Base-by-base conservation (phyloP, 2,329 filamentous ascomycete genomes). In the Leptographium flavum region DNA sequence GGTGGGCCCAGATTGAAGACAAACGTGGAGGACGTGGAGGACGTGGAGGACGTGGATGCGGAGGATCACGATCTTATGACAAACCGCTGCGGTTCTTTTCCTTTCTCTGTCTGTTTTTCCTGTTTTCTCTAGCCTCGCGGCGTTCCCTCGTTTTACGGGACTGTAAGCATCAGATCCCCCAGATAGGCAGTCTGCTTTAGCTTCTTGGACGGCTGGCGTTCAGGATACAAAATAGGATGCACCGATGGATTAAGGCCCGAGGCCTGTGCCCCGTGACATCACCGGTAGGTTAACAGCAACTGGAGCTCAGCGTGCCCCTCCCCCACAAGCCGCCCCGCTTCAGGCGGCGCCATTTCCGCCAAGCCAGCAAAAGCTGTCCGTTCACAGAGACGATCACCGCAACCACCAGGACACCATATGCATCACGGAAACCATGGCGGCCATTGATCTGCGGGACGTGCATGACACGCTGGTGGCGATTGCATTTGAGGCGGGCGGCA, bases 401-500 rank as follows among this genome's bases (percentile, higher is more conserved):
- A 17, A 17, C 8, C n/a, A 19, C 3, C n/a, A 8, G 15, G 4
- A 28, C 38, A 10, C n/a, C n/a, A n/a, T n/a, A n/a, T n/a, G n/a
- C n/a, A n/a, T n/a, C n/a, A n/a, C n/a, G n/a, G n/a, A n/a, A 13
- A n/a, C 27, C 30, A 79, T 79, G 76, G 62, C 69, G 14, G 64
- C 69, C 44, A 61, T 79, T 52, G 68, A 82, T 55, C 65, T 81
- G 43, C 67, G 78, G 56, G 69, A 73, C 43, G 68, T 83, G 50
- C 77, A 75, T 53, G 74, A 81, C 60, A 70, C 70, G 42, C 65
- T 83, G 50, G 60, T 81, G 54, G 58, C 63, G 42, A 63, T 81
- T 46, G 79, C 78, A 57, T 70, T 73, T 50, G 71, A 74, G 60
- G 79, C 79, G n/a, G 79, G 79, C 52, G 60, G 63, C 46, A 79